Evolutionary conservation across 768 basidiomycete species (phyloP).

Genomic region (Hysterangium stoloniferum): DNA sequence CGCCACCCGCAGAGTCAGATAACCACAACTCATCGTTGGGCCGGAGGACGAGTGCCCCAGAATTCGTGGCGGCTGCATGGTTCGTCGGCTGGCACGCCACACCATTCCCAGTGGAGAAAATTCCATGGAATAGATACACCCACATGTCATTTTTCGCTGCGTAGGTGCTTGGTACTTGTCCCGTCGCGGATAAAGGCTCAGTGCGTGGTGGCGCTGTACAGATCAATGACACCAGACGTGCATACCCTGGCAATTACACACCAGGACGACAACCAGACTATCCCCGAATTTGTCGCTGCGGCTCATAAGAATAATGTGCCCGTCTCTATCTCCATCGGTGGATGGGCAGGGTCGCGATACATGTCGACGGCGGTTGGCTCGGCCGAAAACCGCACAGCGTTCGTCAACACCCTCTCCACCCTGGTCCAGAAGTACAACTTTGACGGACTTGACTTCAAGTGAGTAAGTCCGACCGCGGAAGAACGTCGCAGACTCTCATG

Average conservation of each 20-base stretch:
- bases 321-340: conserved; percentile 47
- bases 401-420: conserved; percentile 46
- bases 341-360: conserved; percentile 57
- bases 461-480: background rate
- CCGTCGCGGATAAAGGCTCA: background rate
- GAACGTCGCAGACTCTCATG: background rate
- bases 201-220: conserved; percentile 15
- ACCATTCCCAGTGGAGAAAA: conserved; percentile 35
- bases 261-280: conserved; percentile 40
- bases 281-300: conserved; percentile 49
- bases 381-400: conserved; percentile 47
- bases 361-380: conserved; percentile 57
- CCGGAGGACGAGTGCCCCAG: background rate
- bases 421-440: conserved; percentile 43
- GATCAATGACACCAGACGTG: conserved; percentile 27
- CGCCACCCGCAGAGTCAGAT: too few relatives aligned
- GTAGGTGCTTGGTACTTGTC: conserved; percentile 33
- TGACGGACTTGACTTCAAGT: conserved; percentile 44
- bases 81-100: conserved; percentile 46
- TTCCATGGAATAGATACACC: conserved; percentile 51
- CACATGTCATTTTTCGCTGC: conserved; percentile 50
- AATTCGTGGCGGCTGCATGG: conserved; percentile 42
- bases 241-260: conserved; percentile 24
- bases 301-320: conserved; percentile 25
- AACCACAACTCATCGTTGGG: too few relatives aligned